phyloP scores from a whole-genome alignment of 208 protist species.

The Endotrypanum monterogeii region DNA sequence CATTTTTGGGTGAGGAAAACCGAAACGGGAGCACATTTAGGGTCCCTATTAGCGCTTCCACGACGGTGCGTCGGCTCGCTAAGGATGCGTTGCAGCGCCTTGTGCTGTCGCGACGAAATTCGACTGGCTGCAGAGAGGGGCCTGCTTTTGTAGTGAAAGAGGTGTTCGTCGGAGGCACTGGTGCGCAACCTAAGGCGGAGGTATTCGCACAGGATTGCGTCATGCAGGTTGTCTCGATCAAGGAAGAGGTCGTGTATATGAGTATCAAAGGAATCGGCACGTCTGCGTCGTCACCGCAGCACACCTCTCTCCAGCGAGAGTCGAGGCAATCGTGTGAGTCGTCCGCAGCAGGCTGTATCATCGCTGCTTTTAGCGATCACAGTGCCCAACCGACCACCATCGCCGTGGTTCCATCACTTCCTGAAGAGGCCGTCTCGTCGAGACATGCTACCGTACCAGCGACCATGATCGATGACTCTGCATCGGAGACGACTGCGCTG shows the following conservation, averaged over 20 bases:
- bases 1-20: constrained; percentile 49
- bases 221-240: constrained; percentile 57
- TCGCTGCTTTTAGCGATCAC: neutral
- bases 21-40: constrained; percentile 52
- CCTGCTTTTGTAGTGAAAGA: constrained; percentile 59
- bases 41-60: constrained; percentile 68
- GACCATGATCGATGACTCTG: neutral
- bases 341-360: neutral
- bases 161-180: constrained; percentile 69
- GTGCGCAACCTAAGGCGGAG: constrained; percentile 52
- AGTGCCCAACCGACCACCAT: neutral
- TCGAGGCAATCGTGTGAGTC: neutral
- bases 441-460: neutral
- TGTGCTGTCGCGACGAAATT: constrained; percentile 43
- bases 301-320: constrained; percentile 5
- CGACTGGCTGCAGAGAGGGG: constrained; percentile 10
- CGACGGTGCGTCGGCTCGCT: constrained; percentile 74
- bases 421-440: neutral
- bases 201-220: constrained; percentile 82
- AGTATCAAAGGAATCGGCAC: constrained; percentile 24
- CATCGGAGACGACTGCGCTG: neutral
- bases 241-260: constrained; percentile 80
- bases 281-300: constrained; percentile 11
- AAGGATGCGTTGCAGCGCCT: constrained; percentile 86
- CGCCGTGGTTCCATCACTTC: neutral